Conservation (phyloP, 2,329 filamentous ascomycete species). For the Pestalotiopsis sp. region DNA sequence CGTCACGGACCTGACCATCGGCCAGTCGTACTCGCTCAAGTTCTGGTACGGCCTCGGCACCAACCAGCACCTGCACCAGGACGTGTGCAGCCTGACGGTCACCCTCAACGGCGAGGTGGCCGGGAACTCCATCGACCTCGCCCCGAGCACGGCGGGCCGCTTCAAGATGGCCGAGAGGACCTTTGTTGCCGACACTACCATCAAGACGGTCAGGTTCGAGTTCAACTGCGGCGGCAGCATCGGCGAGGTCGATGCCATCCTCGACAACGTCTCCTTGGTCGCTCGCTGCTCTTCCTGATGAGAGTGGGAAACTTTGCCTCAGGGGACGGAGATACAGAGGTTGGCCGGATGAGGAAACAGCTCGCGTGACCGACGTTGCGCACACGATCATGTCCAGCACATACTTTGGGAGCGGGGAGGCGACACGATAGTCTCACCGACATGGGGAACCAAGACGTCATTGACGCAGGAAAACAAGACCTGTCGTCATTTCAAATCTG, state of each 20-base stretch:
- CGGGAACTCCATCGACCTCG: neutral
- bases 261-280: neutral
- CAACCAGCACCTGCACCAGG: neutral
- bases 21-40: neutral
- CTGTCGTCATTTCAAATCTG: neutral
- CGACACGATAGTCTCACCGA: neutral
- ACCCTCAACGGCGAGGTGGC: neutral
- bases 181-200: neutral
- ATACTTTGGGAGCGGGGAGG: neutral
- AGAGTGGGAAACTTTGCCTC: too few species aligned
- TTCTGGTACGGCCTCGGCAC: constrained; percentile 3
- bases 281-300: neutral
- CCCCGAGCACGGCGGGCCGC: neutral
- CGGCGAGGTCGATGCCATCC: constrained; percentile 1
- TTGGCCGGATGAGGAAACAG: neutral
- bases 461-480: neutral
- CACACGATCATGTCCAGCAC: neutral
- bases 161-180: neutral
- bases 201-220: neutral
- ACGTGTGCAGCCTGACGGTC: neutral
- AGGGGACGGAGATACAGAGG: neutral
- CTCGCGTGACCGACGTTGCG: neutral
- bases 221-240: constrained; percentile 2
- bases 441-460: neutral
- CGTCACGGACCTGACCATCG: neutral